phyloP scores from a whole-genome alignment of 1,284 basidiomycete species.

The Tausonia pullulans region DNA sequence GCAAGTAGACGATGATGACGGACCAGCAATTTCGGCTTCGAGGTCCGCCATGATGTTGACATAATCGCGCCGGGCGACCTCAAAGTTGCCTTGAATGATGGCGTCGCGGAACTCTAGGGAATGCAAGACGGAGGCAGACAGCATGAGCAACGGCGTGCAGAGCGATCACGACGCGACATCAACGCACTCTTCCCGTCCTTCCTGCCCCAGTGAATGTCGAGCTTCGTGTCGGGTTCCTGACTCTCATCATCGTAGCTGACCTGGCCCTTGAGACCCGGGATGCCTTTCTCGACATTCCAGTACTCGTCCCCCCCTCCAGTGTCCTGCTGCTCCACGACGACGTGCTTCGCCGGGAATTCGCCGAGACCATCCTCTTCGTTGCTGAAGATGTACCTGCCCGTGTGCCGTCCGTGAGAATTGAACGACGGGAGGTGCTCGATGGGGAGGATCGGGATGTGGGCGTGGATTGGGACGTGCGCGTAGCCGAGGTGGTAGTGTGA shows the following conservation, averaged over 20 bases:
- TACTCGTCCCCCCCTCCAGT: neutral
- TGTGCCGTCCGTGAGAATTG: neutral
- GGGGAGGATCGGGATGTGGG: conserved; percentile 13
- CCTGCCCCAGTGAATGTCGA: neutral
- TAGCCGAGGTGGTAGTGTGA: neutral
- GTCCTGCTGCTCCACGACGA: no score
- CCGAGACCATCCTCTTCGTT: neutral
- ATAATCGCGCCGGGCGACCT: conserved; percentile 9
- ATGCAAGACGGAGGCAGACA: no score
- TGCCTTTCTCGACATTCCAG: neutral
- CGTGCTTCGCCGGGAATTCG: neutral
- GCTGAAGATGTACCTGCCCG: neutral
- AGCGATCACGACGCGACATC: no score
- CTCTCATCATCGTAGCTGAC: no score
- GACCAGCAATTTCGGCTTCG: conserved; percentile 1
- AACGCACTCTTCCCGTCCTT: neutral
- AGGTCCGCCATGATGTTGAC: conserved; percentile 3
- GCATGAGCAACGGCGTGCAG: no score
- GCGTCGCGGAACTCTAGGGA: neutral
- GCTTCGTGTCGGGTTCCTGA: no score
- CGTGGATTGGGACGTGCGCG: conserved; percentile 7
- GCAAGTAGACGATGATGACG: neutral
- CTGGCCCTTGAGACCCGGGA: no score
- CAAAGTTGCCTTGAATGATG: conserved; percentile 13
- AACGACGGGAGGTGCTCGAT: conserved; percentile 1